A percentile compares a stretch with the other conserved stretches of the same genome.
Evolutionary conservation across 108 stramenopile species (phyloP).

Genomic region (Skeletonema potamos): DNA sequence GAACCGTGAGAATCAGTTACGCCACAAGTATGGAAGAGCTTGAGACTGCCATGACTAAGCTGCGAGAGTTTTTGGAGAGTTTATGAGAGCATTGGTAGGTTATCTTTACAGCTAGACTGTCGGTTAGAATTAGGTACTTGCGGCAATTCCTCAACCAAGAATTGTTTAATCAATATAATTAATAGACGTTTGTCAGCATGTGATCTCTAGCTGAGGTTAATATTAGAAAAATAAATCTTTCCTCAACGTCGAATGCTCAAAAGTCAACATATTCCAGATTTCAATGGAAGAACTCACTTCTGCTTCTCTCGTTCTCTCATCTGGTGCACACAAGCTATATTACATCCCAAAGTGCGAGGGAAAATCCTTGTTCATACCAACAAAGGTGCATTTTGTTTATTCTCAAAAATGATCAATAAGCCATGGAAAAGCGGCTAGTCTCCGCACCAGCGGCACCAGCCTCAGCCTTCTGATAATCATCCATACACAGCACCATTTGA

Average conservation of each 20-base stretch:
- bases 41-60: constrained; percentile 72
- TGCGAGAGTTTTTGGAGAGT: constrained; percentile 59
- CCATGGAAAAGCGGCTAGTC: constrained; percentile 32
- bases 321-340: neutral
- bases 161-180: neutral
- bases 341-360: neutral
- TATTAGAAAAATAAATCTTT: neutral
- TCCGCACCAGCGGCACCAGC: constrained; percentile 24
- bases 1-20: constrained; percentile 91
- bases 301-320: neutral
- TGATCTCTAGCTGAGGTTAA: neutral
- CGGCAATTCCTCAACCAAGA: neutral
- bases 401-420: constrained; percentile 4
- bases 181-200: neutral
- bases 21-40: constrained; percentile 94
- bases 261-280: neutral
- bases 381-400: neutral
- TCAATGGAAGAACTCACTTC: neutral
- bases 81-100: constrained; percentile 1
- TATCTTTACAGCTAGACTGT: neutral
- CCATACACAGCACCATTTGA: constrained; percentile 38
- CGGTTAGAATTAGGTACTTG: neutral
- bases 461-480: constrained; percentile 38
- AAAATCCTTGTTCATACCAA: neutral
- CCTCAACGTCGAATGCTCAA: neutral